phyloP scores from a whole-genome alignment of 305 asterid genomes.

The Solanum hybrid region DNA sequence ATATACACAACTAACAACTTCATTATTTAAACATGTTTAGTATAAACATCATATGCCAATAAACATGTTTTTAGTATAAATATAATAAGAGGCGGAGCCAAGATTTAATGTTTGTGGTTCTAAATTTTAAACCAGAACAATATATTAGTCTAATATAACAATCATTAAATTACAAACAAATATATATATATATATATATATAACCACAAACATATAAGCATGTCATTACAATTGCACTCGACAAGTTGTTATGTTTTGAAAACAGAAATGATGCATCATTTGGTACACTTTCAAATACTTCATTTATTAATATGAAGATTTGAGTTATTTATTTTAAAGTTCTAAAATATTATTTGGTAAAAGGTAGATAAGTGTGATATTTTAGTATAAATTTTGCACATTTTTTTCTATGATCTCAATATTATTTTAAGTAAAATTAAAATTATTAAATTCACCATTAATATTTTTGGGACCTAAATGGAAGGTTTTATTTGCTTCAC shows the following conservation, averaged over 20 bases:
- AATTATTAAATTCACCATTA: background rate
- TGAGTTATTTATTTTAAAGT: background rate
- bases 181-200: no score
- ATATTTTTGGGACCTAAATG: background rate
- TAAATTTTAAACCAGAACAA: no score
- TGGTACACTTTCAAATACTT: background rate
- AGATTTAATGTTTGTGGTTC: no score
- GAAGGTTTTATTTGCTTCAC: background rate
- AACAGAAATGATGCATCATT: background rate
- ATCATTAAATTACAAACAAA: no score
- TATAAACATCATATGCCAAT: background rate
- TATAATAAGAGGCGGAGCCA: no score
- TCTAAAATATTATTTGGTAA: no score
- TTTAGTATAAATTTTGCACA: background rate
- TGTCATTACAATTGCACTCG: background rate
- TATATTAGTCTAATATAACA: no score
- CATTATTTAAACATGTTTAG: background rate
- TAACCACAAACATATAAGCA: background rate
- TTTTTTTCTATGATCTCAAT: background rate
- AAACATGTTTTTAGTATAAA: no score
- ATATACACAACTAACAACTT: background rate
- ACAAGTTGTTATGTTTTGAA: background rate
- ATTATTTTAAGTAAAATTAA: background rate
- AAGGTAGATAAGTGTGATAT: background rate
- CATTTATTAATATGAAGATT: background rate